Base-by-base conservation (phyloP, 2,329 filamentous ascomycete genomes). In the Sporothrix mexicana region DNA sequence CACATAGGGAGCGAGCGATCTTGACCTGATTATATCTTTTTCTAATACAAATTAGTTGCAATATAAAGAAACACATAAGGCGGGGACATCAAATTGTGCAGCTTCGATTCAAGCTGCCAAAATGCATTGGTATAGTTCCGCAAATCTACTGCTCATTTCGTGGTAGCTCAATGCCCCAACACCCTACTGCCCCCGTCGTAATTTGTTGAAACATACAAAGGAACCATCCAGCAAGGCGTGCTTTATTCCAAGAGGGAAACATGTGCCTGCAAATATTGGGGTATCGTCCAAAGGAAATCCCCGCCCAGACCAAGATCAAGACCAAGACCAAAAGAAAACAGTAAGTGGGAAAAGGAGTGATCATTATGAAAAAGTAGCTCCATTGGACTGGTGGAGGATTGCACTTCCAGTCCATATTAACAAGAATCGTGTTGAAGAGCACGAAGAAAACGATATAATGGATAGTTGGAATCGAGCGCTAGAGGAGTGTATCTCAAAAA, bases 201-300 rank as follows among this genome's bases (percentile, higher is more conserved):
- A 45, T 25, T 23, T 66, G 41, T 66, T 66, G 61, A 66, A 25
- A 66, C n/a, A 47, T 66, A 25, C 41, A 66, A 66, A 15, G 41
- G 41, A 47, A 17, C 41, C 20, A 20, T 25, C 15, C 30, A 7
- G 45, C 20, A 23, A 36, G n/a, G 64, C 15, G 2, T 67, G 4
- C 36, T 13, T 1, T 36, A 36, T n/a, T 25, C 45, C 51, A 55
- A 17, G 15, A 36, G 30, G 30, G n/a, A 41, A 41, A 61, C 41
- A 25, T 53, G 9, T 43, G 30, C 57, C 6, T 8, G 57, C n/a
- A 12, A 47, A 23, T 69, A 55, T 47, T 23, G 30, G 49, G 67
- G 51, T 57, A 59, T 57, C 36, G 59, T 41, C 47, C 66, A 47
- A 53, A 30, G 20, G 10, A 69, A 69, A 36, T 36, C 30, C n/a